Conservation (phyloP, 805 yeast genomes). For the Wickerhamiella brachini region DNA sequence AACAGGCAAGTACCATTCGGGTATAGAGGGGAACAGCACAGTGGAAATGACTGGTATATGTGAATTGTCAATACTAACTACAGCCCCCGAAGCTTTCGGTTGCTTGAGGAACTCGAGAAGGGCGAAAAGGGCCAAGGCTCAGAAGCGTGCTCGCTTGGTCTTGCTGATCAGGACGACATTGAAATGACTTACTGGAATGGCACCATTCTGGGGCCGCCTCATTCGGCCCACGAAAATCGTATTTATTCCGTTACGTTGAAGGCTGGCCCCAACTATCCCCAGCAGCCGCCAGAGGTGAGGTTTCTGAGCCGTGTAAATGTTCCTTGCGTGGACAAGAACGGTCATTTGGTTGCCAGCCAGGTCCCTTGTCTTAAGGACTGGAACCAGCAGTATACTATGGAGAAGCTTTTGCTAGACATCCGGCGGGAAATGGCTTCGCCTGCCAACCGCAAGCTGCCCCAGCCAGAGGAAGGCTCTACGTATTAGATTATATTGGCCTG, state of each 20-base stretch:
- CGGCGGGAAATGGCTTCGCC: conserved; percentile 76
- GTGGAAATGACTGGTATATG: no score
- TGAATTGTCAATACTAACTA: not conserved
- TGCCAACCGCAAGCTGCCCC: conserved; percentile 68
- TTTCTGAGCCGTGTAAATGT: conserved; percentile 77
- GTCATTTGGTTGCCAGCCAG: conserved; percentile 34
- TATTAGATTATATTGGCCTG: conserved; percentile 22
- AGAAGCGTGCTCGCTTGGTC: conserved; percentile 91
- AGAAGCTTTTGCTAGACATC: conserved; percentile 75
- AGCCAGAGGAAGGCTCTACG: conserved; percentile 81
- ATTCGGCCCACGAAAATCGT: conserved; percentile 77
- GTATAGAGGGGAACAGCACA: not conserved
- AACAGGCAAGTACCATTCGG: not conserved
- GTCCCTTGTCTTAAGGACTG: conserved; percentile 66
- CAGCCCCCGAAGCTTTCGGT: conserved; percentile 81
- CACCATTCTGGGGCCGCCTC: conserved; percentile 95
- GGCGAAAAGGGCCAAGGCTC: conserved; percentile 98
- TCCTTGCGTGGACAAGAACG: conserved; percentile 73
- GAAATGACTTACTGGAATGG: conserved; percentile 96
- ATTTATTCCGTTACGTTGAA: conserved; percentile 71
- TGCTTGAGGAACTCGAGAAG: conserved; percentile 90
- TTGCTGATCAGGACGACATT: conserved; percentile 80
- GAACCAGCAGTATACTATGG: conserved; percentile 89
- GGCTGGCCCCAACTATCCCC: conserved; percentile 81
- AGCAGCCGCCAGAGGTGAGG: conserved; percentile 67